Evolutionary conservation across 2,329 filamentous ascomycete species (phyloP).

Genomic region (Microsporum canis): DNA sequence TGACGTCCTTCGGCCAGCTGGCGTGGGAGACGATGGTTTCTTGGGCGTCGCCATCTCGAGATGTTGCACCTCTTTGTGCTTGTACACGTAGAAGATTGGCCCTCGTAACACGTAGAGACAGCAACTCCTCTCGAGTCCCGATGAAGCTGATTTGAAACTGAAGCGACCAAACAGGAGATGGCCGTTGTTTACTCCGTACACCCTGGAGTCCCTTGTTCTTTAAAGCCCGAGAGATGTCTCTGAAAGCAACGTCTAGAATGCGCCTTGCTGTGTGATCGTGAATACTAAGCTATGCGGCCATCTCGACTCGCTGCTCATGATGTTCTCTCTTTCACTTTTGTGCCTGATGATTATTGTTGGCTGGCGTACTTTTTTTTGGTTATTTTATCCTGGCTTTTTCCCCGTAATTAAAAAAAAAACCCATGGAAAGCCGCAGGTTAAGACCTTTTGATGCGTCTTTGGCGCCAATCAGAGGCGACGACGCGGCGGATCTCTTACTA

Average conservation of each 20-base stretch:
- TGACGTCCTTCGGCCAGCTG: conserved; percentile 5
- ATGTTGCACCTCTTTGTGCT: too few species aligned
- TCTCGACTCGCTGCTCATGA: background rate
- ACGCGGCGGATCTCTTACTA: background rate
- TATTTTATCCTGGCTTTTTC: background rate
- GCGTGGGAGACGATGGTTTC: conserved; percentile 9
- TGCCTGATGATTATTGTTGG: background rate
- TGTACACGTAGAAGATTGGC: background rate
- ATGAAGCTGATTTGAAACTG: background rate
- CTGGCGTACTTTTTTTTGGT: background rate
- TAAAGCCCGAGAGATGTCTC: too few species aligned
- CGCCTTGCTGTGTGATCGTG: background rate
- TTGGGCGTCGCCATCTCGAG: conserved; percentile 9
- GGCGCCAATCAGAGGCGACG: background rate
- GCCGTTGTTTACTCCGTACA: background rate
- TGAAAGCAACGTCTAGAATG: background rate
- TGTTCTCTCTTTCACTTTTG: background rate
- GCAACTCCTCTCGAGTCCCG: background rate
- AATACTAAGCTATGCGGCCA: background rate
- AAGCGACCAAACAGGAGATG: background rate
- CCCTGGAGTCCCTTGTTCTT: too few species aligned
- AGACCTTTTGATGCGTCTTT: background rate
- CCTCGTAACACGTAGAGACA: background rate
- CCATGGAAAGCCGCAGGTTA: background rate
- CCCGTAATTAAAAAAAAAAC: background rate